Evolutionary conservation across 306 rosid species (phyloP).

Genomic region (Cajanus cajan): DNA sequence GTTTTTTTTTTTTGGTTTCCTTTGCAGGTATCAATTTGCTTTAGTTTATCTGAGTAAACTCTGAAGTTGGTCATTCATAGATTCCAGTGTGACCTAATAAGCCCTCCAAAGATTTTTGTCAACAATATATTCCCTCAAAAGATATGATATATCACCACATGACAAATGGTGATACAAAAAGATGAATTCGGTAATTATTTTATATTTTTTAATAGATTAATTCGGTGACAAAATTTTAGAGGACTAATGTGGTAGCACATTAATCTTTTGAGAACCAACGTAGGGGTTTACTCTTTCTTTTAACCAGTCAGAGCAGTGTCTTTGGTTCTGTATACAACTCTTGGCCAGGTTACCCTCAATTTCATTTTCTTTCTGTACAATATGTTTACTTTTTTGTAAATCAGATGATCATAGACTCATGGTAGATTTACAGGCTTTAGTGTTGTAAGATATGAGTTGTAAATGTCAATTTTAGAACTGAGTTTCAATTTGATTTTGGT

Average conservation of each 20-base stretch:
- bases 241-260: neutral
- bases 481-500: constrained; percentile 19
- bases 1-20: constrained; percentile 15
- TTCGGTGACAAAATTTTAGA: neutral
- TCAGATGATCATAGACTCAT: constrained; percentile 22
- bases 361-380: constrained; percentile 28
- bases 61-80: neutral
- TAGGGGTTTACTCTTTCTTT: neutral
- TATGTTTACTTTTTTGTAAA: constrained; percentile 26
- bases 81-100: neutral
- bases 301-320: constrained; percentile 41
- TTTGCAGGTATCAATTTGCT: constrained; percentile 45
- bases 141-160: neutral
- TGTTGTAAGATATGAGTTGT: constrained; percentile 39
- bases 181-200: neutral
- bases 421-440: constrained; percentile 31
- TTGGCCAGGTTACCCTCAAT: constrained; percentile 43
- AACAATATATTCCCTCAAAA: neutral
- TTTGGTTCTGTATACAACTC: constrained; percentile 42
- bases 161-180: neutral
- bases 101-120: neutral
- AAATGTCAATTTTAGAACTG: constrained; percentile 29
- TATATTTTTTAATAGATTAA: neutral
- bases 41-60: constrained; percentile 17
- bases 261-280: neutral